Conservation (phyloP, 2,329 filamentous ascomycete genomes). For the Colletotrichum sojae region DNA sequence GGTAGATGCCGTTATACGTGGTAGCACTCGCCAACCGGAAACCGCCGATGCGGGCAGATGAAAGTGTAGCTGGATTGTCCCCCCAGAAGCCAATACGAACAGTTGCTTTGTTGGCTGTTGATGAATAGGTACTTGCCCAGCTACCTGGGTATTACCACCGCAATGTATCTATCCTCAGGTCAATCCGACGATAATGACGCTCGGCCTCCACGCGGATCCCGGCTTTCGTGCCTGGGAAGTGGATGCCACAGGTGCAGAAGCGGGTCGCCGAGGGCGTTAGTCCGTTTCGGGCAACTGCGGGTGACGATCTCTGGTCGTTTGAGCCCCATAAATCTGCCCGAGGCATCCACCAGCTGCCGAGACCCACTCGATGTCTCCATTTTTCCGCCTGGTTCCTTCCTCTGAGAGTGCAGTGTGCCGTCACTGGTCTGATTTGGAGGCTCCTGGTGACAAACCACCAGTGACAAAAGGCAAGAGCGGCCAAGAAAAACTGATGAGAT, state of each 20-base stretch:
- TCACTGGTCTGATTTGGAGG: constrained; percentile 2
- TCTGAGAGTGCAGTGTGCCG: neutral
- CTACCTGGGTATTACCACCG: neutral
- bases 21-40: constrained; percentile 11
- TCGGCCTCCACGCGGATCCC: neutral
- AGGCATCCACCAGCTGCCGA: constrained; percentile 13
- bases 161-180: too few relatives aligned
- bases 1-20: too few relatives aligned
- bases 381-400: neutral
- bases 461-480: neutral
- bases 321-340: constrained; percentile 28
- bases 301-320: constrained; percentile 3
- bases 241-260: constrained; percentile 16
- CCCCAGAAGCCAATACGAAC: too few relatives aligned
- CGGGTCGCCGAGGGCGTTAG: constrained; percentile 7
- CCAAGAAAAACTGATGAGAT: neutral
- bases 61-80: neutral
- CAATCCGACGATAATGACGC: neutral
- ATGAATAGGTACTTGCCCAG: too few relatives aligned
- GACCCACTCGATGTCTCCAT: neutral
- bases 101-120: too few relatives aligned
- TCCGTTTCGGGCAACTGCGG: neutral
- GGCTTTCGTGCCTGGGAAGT: constrained; percentile 1
- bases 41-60: neutral
- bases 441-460: neutral